Conservation (phyloP, 2,329 filamentous ascomycete species). For the Penicillium brasilianum region DNA sequence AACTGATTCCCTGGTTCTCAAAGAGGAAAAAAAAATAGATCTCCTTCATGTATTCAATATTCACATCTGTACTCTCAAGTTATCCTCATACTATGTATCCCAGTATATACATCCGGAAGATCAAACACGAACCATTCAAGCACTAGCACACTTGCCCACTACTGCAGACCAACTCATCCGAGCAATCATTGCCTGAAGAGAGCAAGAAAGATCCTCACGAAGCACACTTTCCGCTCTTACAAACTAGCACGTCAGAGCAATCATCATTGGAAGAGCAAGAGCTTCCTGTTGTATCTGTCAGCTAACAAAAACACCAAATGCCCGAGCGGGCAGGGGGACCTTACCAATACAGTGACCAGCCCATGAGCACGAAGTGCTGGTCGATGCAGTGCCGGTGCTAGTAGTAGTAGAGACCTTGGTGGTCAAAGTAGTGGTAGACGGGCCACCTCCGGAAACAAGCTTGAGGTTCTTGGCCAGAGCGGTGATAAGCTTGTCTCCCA, state of each 20-base stretch:
- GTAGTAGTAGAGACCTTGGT: constrained; percentile 11
- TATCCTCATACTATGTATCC: neutral
- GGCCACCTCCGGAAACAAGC: constrained; percentile 11
- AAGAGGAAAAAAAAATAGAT: neutral
- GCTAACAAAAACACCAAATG: neutral
- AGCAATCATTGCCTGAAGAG: constrained; percentile 17
- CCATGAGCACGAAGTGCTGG: constrained; percentile 23
- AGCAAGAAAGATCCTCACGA: constrained; percentile 14
- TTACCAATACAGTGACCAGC: constrained; percentile 30
- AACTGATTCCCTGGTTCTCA: no score
- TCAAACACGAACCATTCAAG: neutral
- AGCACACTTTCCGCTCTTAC: constrained; percentile 19
- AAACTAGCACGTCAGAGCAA: constrained; percentile 18
- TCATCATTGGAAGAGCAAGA: constrained; percentile 20
- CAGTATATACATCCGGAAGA: no score
- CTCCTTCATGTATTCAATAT: neutral
- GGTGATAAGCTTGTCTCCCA: constrained; percentile 35
- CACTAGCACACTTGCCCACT: constrained; percentile 17
- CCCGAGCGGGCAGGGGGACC: neutral
- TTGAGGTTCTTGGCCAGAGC: constrained; percentile 30
- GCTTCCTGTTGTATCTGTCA: constrained; percentile 15
- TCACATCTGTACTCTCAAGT: neutral
- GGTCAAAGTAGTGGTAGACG: neutral
- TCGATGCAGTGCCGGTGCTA: constrained; percentile 3
- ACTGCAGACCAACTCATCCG: constrained; percentile 17